Evolutionary conservation across 495 filamentous ascomycete species (phyloP).

Genomic region (Neurospora sp.): DNA sequence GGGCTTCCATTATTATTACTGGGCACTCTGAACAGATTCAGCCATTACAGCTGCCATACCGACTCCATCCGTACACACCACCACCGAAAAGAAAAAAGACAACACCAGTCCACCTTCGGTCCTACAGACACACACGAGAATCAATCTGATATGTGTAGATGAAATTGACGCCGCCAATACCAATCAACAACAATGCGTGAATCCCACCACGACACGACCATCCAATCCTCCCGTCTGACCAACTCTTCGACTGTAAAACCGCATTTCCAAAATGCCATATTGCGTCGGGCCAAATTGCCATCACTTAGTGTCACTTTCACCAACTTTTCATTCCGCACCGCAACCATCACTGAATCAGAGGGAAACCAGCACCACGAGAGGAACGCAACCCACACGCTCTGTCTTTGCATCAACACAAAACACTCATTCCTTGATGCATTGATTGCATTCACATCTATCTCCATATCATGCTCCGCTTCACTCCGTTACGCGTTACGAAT

Average conservation of each 20-base stretch:
- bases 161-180: background rate
- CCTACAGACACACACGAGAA: background rate
- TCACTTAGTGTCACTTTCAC: background rate
- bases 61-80: background rate
- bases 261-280: slow-evolving; percentile 3
- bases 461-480: background rate
- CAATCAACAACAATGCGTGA: background rate
- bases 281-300: background rate
- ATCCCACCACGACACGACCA: background rate
- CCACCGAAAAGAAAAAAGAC: background rate
- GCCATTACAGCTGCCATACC: background rate
- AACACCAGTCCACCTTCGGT: background rate
- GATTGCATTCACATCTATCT: background rate
- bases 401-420: background rate
- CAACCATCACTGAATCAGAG: background rate
- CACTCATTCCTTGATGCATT: background rate
- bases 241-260: background rate
- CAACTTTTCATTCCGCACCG: background rate
- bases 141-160: background rate
- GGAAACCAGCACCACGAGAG: background rate
- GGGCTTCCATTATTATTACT: background rate
- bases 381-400: background rate
- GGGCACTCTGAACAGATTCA: background rate
- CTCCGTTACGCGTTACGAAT: background rate
- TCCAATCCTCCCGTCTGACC: background rate